Evolutionary conservation across 768 basidiomycete genomes (phyloP).

Genomic region (Suillus subaureus): DNA sequence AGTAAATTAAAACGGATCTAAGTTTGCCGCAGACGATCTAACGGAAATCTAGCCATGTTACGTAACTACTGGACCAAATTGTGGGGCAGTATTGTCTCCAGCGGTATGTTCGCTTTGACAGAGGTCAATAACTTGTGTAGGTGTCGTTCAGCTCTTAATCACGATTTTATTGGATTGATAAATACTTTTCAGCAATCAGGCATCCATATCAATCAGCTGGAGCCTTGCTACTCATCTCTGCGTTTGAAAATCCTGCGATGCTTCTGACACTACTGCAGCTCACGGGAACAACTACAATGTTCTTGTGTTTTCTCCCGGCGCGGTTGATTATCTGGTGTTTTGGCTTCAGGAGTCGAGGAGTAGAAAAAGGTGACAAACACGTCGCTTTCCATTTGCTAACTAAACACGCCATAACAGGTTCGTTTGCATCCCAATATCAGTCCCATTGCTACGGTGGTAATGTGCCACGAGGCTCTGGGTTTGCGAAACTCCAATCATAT

Average conservation of each 20-base stretch:
- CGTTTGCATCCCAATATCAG: constrained; percentile 12
- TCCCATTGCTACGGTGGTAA: constrained; percentile 6
- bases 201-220: constrained; percentile 5
- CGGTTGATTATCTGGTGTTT: neutral
- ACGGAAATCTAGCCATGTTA: neutral
- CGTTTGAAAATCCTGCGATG: neutral
- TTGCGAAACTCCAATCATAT: constrained; percentile 11
- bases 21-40: neutral
- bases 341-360: neutral
- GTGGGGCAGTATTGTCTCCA: neutral
- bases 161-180: neutral
- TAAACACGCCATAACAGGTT: neutral
- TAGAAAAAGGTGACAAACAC: neutral
- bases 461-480: constrained; percentile 6
- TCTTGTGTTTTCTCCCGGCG: neutral
- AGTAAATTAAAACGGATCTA: too few relatives aligned
- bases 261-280: neutral
- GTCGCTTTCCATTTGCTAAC: neutral
- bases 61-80: neutral
- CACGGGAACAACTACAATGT: neutral
- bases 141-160: too few relatives aligned
- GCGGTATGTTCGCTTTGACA: neutral
- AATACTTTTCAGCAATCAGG: neutral
- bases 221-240: neutral
- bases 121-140: neutral